Base-by-base conservation (phyloP, 805 yeast species). In the Metschnikowia dekortorum region DNA sequence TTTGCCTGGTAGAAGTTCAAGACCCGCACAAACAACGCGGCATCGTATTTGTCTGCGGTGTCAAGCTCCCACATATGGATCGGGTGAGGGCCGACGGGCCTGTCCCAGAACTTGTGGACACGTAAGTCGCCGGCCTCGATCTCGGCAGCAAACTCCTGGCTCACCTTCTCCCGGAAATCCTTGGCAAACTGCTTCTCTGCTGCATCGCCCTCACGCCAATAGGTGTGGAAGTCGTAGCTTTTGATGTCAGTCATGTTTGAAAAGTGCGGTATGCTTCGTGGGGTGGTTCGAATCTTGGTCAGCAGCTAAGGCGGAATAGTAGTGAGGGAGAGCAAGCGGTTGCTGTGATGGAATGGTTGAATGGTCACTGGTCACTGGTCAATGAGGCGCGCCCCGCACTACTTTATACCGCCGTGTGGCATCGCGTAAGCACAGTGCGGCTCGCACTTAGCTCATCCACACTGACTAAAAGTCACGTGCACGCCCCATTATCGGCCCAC, bases 41-140 rank as follows among this genome's bases (percentile, higher is more conserved):
- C 78, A 33, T 58, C 54, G 40, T 47, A 45, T 22, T 44, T 50
- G n/a, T 55, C 56, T 8, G 66, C 73, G 32, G 69, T 64, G 61
- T 81, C 85, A 29, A 75, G 56, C 57, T 81, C 85, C 70, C 80
- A 81, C 85, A 81, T 81, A 36, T 70, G 74, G 31, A 75, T 64
- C 0, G 84, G 82, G 54, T 81, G 85, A 1, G 86, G 85, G 0
- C 86, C 86, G 30, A 81, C 59, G 28, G 81, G 76, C 39, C 64
- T 62, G 36, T 74, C 75, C 72, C 78, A 76, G 31, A 76, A 64
- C 50, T 71, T 71, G 62, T 71, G 69, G 4, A 79, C 69, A 48
- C 80, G 57, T 9, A 78, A 65, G 22, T 65, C 61, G 1, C 79
- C 80, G 1, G 61, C 52, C 29, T 61, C 72, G 30, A 76, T 62